These are phyloP conservation scores for Primulina huaijiensis DNA, from an alignment of 257 asterid species.

Conservation along the genomic window DNA sequence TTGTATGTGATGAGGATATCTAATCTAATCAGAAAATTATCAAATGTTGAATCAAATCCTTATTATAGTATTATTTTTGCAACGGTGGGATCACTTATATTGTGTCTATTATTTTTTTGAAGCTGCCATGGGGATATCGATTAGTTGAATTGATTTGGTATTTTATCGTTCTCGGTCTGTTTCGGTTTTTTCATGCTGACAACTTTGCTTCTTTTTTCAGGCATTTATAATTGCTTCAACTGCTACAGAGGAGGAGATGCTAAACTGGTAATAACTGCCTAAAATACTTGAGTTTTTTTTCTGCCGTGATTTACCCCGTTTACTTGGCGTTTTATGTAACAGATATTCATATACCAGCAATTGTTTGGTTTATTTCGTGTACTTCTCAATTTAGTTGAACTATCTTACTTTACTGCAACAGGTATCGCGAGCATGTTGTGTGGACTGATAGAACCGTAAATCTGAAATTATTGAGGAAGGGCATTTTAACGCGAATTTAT, in stretches of 20 bases:
- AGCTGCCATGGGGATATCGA: not conserved
- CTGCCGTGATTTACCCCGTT: constrained; percentile 8
- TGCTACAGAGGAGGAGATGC: constrained; percentile 96
- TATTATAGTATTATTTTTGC: not conserved
- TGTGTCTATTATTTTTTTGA: not conserved
- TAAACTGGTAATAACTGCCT: constrained; percentile 56
- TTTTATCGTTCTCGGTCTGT: constrained; percentile 4
- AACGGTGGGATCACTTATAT: not conserved
- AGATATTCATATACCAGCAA: not conserved
- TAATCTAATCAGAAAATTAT: not conserved
- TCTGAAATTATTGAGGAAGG: constrained; percentile 87
- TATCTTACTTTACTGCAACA: constrained; percentile 34
- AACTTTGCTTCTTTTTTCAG: constrained; percentile 33
- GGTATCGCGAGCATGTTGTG: constrained; percentile 93
- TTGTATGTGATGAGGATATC: not conserved
- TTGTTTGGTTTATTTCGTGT: constrained; percentile 5
- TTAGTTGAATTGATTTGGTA: constrained; percentile 9
- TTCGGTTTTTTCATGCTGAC: constrained; percentile 16
- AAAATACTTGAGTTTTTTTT: constrained; percentile 8
- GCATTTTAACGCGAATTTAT: constrained; percentile 80
- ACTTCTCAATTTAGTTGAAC: not conserved
- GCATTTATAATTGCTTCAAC: constrained; percentile 98
- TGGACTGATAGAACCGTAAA: constrained; percentile 77
- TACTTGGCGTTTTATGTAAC: not conserved
- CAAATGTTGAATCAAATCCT: not conserved